These are phyloP conservation scores for Magnaporthales sp. DNA, from an alignment of 2,329 filamentous ascomycete genomes.

Conservation along the genomic window DNA sequence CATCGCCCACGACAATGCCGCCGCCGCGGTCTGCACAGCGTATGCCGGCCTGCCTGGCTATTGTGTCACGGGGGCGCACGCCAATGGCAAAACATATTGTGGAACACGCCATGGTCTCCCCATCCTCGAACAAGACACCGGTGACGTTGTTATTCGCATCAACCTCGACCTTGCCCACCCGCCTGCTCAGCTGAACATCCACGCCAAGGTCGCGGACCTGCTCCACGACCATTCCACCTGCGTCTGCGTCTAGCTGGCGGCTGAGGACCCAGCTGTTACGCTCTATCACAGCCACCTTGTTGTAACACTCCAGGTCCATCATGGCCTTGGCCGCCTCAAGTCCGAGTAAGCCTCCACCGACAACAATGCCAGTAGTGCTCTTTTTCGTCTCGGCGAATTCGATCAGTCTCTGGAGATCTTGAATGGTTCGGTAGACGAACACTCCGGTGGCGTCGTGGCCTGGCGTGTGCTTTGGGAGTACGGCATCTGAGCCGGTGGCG, in stretches of 20 bases:
- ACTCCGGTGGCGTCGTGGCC: constrained; percentile 74
- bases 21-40: constrained; percentile 64
- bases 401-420: constrained; percentile 71
- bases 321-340: constrained; percentile 88
- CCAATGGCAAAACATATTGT: constrained; percentile 88
- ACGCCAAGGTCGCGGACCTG: constrained; percentile 72
- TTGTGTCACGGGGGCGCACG: constrained; percentile 70
- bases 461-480: constrained; percentile 62
- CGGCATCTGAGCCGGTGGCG: constrained; percentile 78
- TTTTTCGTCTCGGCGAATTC: constrained; percentile 58
- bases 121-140: constrained; percentile 74
- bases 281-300: constrained; percentile 70
- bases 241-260: constrained; percentile 73
- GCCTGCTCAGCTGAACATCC: constrained; percentile 69
- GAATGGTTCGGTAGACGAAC: constrained; percentile 83
- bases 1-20: constrained; percentile 62
- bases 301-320: constrained; percentile 72
- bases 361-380: constrained; percentile 63
- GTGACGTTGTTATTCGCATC: constrained; percentile 59
- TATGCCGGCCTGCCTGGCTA: constrained; percentile 63
- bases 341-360: constrained; percentile 77
- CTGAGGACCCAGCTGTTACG: constrained; percentile 76
- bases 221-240: constrained; percentile 72
- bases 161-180: constrained; percentile 64
- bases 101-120: constrained; percentile 65